Base-by-base conservation (phyloP, 345 rosid genomes). In the Microcos paniculata region DNA sequence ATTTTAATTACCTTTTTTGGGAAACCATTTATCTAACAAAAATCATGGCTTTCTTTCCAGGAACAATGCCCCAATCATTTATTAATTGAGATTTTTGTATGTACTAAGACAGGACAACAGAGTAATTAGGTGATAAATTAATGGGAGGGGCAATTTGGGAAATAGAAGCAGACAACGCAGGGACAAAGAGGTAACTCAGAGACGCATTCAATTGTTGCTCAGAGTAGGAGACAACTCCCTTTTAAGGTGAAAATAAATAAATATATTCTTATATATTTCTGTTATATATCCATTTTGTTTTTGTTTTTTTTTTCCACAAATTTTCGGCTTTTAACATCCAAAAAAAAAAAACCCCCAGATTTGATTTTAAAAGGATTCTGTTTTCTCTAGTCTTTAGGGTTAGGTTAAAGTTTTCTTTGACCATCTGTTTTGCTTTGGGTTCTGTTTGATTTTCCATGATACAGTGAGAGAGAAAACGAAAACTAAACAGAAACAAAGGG, bases 101-200 rank as follows among this genome's bases (percentile, higher is more conserved):
- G 24, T n/a, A 52, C 23, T 13, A 26, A 58, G 7, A 13, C 15
- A 58, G 5, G 6, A 33, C 63, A 58, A 16, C 2, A 26, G 38
- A 11, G 48, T 45, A 24, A 24, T 33, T 68, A 43, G n/a, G 33
- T 10, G 15, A 69, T 6, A 45, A 48, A 21, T 45, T n/a, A n/a
- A 35, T 35, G 40, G 6, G 6, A 2, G 1, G 80, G 84, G 80
- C 45, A 82, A 63, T 49, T 80, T 57, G 8, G 82, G 67, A 4
- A 71, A 51, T 77, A 12, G 0, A 1, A 7, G 53, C 0, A 15
- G 24, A 55, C 9, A 23, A 51, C 59, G 42, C 59, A 68, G 84
- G 80, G 80, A 80, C 78, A 80, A 78, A 80, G 18, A 76, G 80
- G 84, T 78, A 76, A 78, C 74, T 76, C 76, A 62, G 78, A n/a